Conservation (phyloP, 1,284 basidiomycete genomes). For the Ceratobasidium sp. region DNA sequence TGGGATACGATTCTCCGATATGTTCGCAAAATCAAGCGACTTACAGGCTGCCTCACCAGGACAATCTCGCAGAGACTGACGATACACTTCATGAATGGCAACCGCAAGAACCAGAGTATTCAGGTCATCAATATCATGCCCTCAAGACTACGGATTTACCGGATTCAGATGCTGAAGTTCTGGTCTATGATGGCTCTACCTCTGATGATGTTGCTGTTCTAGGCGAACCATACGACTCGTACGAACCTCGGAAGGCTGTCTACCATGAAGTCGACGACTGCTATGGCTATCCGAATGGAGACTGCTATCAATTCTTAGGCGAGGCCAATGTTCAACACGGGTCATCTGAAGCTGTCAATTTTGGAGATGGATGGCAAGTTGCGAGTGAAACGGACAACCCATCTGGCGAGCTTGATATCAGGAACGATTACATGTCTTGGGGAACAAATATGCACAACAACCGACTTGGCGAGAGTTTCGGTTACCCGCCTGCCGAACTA, state of each 20-base stretch:
- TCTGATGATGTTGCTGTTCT: too few relatives aligned
- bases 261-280: too few relatives aligned
- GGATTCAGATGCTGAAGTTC: not conserved
- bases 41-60: not conserved
- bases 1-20: not conserved
- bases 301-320: too few relatives aligned
- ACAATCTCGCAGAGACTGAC: not conserved
- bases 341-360: too few relatives aligned
- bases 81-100: not conserved
- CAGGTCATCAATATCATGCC: too few relatives aligned
- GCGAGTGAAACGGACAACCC: not conserved
- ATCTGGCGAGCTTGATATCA: not conserved
- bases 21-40: not conserved
- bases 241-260: too few relatives aligned
- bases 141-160: not conserved
- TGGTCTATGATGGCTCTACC: not conserved
- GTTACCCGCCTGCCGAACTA: not conserved
- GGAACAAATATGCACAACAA: not conserved
- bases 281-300: too few relatives aligned
- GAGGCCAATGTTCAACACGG: too few relatives aligned
- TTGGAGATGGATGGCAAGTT: too few relatives aligned
- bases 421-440: too few relatives aligned
- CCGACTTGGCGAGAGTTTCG: not conserved
- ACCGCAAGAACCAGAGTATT: not conserved
- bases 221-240: too few relatives aligned